phyloP scores from a whole-genome alignment of 768 basidiomycete species.

The Tylopilus subfusipes region DNA sequence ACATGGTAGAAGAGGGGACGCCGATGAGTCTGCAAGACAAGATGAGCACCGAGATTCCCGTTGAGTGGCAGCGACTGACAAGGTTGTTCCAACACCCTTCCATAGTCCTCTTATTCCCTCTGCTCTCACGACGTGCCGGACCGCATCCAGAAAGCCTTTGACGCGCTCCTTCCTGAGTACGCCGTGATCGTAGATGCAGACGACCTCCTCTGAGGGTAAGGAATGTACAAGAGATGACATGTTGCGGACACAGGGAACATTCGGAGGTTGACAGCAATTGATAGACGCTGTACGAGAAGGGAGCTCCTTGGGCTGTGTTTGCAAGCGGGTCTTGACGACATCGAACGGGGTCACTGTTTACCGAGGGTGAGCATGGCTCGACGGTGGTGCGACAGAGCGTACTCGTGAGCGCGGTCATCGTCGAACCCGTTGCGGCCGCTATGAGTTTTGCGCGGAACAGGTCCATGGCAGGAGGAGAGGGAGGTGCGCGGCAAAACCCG shows the following conservation, averaged over 20 bases:
- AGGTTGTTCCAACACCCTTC: slow-evolving; percentile 90
- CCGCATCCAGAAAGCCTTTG: slow-evolving; percentile 82
- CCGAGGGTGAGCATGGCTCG: slow-evolving; percentile 4
- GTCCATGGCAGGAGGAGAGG: slow-evolving; percentile 41
- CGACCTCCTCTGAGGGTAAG: slow-evolving; percentile 57
- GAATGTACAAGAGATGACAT: slow-evolving; percentile 72
- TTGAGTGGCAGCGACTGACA: slow-evolving; percentile 48
- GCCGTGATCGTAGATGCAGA: slow-evolving; percentile 78
- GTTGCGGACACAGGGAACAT: slow-evolving; percentile 56
- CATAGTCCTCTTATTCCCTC: slow-evolving; percentile 87
- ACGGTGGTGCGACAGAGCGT: slow-evolving; percentile 22
- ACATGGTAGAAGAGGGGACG: slow-evolving; percentile 87
- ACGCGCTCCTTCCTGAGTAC: slow-evolving; percentile 68
- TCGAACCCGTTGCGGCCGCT: slow-evolving; percentile 76
- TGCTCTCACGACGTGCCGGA: slow-evolving; percentile 71
- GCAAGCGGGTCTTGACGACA: slow-evolving; percentile 93
- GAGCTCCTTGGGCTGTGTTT: slow-evolving; percentile 75
- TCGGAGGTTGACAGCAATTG: slow-evolving; percentile 67
- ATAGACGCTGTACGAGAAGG: slow-evolving; percentile 52
- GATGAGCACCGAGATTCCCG: slow-evolving; percentile 8
- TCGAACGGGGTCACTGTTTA: slow-evolving; percentile 96
- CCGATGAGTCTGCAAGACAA: slow-evolving; percentile 63
- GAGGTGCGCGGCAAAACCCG: slow-evolving; percentile 26
- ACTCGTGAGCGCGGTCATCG: slow-evolving; percentile 83
- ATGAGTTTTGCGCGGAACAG: slow-evolving; percentile 74